Conservation (phyloP, 495 filamentous ascomycete species). For the Ramalina intermedia region DNA sequence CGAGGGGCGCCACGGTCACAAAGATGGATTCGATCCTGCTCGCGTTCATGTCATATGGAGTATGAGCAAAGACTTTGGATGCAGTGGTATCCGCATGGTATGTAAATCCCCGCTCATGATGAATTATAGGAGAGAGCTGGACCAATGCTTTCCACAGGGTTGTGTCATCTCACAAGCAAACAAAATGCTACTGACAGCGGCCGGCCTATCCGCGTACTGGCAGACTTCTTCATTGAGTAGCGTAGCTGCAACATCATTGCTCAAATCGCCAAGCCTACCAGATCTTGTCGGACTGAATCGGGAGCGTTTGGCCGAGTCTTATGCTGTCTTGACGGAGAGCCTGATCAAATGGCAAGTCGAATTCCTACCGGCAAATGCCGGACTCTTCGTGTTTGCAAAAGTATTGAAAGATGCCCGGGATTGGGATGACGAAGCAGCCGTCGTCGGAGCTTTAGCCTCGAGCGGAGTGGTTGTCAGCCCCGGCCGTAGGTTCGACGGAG, state of each 20-base stretch:
- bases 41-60: constrained; percentile 30
- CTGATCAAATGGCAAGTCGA: constrained; percentile 8
- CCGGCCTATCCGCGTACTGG: constrained; percentile 2
- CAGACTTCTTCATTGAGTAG: constrained; percentile 8
- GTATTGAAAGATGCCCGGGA: constrained; percentile 3
- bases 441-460: constrained; percentile 5
- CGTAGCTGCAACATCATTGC: constrained; percentile 6
- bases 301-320: constrained; percentile 7
- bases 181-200: not conserved
- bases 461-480: constrained; percentile 13
- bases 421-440: constrained; percentile 10
- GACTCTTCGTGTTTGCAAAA: constrained; percentile 14
- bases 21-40: constrained; percentile 16
- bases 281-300: constrained; percentile 10
- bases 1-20: too few relatives aligned
- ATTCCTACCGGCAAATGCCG: constrained; percentile 14
- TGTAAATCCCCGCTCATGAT: not conserved
- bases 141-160: not conserved
- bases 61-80: constrained; percentile 30
- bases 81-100: constrained; percentile 25
- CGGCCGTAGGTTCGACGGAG: constrained; percentile 12
- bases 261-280: constrained; percentile 6
- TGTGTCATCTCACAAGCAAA: constrained; percentile 4
- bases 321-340: constrained; percentile 7
- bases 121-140: too few relatives aligned